Evolutionary conservation across 2,329 filamentous ascomycete species (phyloP).

Genomic region (Tolypocladium guangdongense): DNA sequence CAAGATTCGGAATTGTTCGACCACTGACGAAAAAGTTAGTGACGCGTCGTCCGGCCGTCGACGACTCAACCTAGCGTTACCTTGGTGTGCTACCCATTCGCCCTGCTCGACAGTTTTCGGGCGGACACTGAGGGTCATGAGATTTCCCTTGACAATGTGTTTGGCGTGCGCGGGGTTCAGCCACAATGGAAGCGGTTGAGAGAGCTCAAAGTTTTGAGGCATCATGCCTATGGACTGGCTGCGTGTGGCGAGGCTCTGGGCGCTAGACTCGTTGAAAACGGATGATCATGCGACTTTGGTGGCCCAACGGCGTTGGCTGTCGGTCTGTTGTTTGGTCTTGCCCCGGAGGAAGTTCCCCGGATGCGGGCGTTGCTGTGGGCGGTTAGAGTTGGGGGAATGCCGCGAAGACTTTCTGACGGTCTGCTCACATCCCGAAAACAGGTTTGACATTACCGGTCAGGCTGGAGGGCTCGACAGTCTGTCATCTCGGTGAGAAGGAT

Average conservation of each 20-base stretch:
- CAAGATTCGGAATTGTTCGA: constrained; percentile 83
- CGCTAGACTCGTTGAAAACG: constrained; percentile 40
- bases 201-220: constrained; percentile 50
- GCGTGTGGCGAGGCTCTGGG: constrained; percentile 49
- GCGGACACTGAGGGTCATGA: constrained; percentile 86
- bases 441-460: constrained; percentile 38
- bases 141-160: constrained; percentile 93
- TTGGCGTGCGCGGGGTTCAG: constrained; percentile 65
- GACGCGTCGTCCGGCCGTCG: not conserved
- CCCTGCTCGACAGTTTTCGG: constrained; percentile 89
- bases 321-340: constrained; percentile 33
- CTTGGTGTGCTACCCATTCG: constrained; percentile 93
- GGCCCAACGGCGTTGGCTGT: constrained; percentile 16
- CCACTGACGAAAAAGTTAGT: constrained; percentile 45
- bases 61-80: constrained; percentile 35
- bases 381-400: constrained; percentile 13
- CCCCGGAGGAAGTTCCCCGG: constrained; percentile 24
- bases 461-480: too few relatives aligned
- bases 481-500: too few relatives aligned
- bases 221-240: constrained; percentile 57
- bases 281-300: constrained; percentile 39
- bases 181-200: constrained; percentile 59
- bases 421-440: constrained; percentile 52
- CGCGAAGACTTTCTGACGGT: too few relatives aligned
- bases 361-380: constrained; percentile 43